Conservation (phyloP, 1,139 yeast genomes). For the Neolecta irregularis region DNA sequence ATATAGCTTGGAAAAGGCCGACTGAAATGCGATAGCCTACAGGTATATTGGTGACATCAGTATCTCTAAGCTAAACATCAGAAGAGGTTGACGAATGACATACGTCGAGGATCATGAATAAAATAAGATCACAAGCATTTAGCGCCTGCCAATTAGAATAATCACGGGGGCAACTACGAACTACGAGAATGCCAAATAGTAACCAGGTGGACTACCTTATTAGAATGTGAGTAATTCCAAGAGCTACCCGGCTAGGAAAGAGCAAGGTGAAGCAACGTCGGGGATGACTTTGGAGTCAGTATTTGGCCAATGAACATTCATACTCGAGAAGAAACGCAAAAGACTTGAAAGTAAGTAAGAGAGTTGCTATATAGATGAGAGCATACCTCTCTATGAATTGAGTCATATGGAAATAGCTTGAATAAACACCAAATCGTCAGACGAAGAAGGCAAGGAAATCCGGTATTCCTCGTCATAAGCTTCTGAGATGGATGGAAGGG, state of each 20-base stretch:
- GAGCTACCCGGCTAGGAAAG: conserved; percentile 51
- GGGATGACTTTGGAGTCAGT: conserved; percentile 65
- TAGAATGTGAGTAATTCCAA: neutral
- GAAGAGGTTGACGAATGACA: conserved; percentile 24
- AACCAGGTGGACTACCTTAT: conserved; percentile 64
- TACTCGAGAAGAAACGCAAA: conserved; percentile 6
- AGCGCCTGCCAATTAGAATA: conserved; percentile 21
- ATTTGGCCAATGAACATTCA: neutral
- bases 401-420: conserved; percentile 9
- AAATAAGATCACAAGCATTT: conserved; percentile 59
- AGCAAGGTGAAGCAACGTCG: conserved; percentile 86
- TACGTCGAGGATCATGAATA: conserved; percentile 66
- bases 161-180: conserved; percentile 14
- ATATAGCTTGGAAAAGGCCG: conserved; percentile 79
- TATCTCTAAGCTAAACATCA: neutral
- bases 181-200: conserved; percentile 59
- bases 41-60: conserved; percentile 1
- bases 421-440: conserved; percentile 11
- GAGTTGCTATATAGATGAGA: conserved; percentile 6
- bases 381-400: conserved; percentile 7
- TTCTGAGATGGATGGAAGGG: neutral
- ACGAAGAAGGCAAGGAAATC: conserved; percentile 13
- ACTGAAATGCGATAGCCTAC: too few species aligned
- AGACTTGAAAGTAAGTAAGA: conserved; percentile 1
- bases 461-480: conserved; percentile 11